Evolutionary conservation across 106 monocot species (phyloP).

Genomic region (Dendrobium chrysotoxum): DNA sequence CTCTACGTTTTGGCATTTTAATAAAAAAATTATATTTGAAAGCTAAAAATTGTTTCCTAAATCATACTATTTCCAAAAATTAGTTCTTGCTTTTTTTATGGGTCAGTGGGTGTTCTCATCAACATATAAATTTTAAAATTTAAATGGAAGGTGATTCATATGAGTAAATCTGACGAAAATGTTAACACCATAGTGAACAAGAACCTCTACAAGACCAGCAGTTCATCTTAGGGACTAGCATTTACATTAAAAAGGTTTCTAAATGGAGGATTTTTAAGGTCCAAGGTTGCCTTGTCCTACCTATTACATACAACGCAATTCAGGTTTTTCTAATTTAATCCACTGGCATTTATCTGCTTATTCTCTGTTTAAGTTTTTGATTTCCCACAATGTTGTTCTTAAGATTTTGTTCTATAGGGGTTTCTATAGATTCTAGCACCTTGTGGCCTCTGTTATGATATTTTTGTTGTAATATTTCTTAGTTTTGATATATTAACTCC

Average conservation of each 20-base stretch:
- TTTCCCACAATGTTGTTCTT: neutral
- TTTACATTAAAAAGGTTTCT: neutral
- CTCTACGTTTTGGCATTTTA: no score
- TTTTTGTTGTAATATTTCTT: neutral
- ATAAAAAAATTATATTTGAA: no score
- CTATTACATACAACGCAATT: neutral
- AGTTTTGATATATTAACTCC: neutral
- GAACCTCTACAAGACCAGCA: neutral
- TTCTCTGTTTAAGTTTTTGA: neutral
- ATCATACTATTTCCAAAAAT: no score
- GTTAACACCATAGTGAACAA: neutral
- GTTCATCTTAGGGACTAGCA: neutral
- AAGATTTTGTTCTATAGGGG: neutral
- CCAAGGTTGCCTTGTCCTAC: neutral
- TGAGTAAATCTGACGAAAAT: neutral
- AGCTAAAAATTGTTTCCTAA: no score
- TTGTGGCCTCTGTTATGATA: neutral
- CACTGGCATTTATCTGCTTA: neutral
- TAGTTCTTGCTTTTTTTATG: no score
- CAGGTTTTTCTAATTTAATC: neutral
- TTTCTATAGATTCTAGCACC: neutral
- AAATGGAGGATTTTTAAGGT: neutral
- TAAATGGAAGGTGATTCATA: neutral
- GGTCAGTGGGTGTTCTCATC: neutral
- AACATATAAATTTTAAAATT: neutral